Base-by-base conservation (phyloP, 2,329 filamentous ascomycete genomes). In the Penicillium palitans region DNA sequence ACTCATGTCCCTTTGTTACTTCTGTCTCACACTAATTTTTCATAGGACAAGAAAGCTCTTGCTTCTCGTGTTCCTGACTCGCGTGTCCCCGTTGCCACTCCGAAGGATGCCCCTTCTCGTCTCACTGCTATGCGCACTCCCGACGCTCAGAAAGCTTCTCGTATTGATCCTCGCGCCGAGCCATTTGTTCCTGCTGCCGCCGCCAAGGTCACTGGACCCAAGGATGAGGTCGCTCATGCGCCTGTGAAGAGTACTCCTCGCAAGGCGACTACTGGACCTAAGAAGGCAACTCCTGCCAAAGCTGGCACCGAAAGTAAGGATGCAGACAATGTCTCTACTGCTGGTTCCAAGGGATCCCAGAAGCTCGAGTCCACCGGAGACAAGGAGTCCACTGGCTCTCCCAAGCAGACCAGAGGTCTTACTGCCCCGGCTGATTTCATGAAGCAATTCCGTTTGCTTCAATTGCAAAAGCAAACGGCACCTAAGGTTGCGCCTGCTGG, bases 391-490 rank as follows among this genome's bases (percentile, higher is more conserved):
- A 8, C 39, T 33, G 10, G 6, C n/a, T 37, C 39, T 5, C 9
- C 29, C 40, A 44, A 52, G 46, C 33, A n/a, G 7, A 6, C 6
- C 8, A 19, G 54, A n/a, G 54, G 54, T 15, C 6, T 57, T 15
- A 42, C 47, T 31, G 24, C n/a, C 15, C 54, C 54, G 0, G 40
- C 24, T 12, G 54, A 57, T 13, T 57, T 57, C n/a, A 52, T 57
- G 54, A 42, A 51, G 3, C 54, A 57, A 45, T 33, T 57, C 47
- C 54, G 39, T 12, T 27, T 39, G 40, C 39, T 57, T 13, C 47
- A 37, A 7, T 9, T 31, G n/a, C n/a, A 44, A 29, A 57, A 57
- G 40, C 4, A 39, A 33, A n/a, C 4, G 24, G 54, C 54, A 8
- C 10, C 54, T 6, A 57, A 57, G 48, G 31, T 19, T 24, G 47